These are phyloP conservation scores for Fusarium bulbicola DNA, from an alignment of 2,329 filamentous ascomycete genomes.

Conservation along the genomic window DNA sequence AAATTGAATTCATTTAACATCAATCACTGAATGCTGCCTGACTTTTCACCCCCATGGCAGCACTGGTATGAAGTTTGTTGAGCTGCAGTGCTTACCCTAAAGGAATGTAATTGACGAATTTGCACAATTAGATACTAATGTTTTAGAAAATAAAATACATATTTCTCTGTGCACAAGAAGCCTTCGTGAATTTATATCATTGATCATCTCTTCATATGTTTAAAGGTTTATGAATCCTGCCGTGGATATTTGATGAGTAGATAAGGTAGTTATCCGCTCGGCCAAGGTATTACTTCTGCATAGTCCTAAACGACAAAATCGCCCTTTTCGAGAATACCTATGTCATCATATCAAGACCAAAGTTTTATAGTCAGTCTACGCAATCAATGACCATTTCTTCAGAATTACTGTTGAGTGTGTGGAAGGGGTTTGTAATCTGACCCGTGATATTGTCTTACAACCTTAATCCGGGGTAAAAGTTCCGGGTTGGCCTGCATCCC, in stretches of 20 bases:
- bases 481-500: neutral
- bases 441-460: neutral
- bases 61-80: neutral
- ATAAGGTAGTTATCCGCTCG: too few relatives aligned
- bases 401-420: neutral
- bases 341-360: neutral
- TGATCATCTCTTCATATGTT: too few relatives aligned
- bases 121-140: neutral
- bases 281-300: fast-evolving
- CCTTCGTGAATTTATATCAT: too few relatives aligned
- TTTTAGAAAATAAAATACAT: fast-evolving
- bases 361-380: neutral
- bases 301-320: fast-evolving
- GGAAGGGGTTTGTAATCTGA: neutral
- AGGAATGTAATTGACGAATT: neutral
- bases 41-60: fast-evolving
- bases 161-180: neutral
- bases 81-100: neutral
- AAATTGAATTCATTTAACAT: neutral
- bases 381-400: fast-evolving
- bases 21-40: neutral
- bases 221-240: too few relatives aligned
- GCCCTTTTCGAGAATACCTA: fast-evolving
- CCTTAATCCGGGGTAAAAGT: slow-evolving; percentile 11
- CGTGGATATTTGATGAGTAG: too few relatives aligned